Percentiles rank a stretch among this genome's conserved stretches.
Conservation (phyloP, 805 yeast species). For the Cephaloascus fragrans region DNA sequence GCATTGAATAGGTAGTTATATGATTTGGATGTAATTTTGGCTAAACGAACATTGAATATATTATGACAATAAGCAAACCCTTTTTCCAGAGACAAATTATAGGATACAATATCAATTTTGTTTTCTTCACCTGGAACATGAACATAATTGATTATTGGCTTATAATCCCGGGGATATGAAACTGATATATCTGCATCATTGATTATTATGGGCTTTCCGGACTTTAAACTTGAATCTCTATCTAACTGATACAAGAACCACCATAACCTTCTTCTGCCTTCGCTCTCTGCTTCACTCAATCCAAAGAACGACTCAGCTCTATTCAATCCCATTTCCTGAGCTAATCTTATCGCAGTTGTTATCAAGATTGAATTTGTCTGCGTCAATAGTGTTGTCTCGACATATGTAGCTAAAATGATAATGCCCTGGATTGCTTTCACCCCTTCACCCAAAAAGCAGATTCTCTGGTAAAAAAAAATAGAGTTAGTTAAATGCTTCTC, state of each 20-base stretch:
- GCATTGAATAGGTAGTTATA: conserved; percentile 17
- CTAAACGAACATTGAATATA: conserved; percentile 7
- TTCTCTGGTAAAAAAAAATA: conserved; percentile 13
- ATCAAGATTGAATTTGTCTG: conserved; percentile 32
- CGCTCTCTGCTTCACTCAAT: conserved; percentile 23
- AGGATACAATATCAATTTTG: background rate
- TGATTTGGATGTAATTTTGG: conserved; percentile 13
- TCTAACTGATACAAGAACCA: conserved; percentile 39
- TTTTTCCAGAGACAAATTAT: too few species aligned
- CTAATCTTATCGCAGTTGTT: conserved; percentile 40
- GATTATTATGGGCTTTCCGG: conserved; percentile 41
- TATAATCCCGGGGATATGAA: conserved; percentile 1
- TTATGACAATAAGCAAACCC: background rate
- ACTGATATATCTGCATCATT: conserved; percentile 27
- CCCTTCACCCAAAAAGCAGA: conserved; percentile 16
- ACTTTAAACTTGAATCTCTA: conserved; percentile 28
- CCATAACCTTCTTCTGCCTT: conserved; percentile 34
- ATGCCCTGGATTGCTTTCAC: conserved; percentile 12
- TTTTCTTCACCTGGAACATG: background rate
- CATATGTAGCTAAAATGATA: conserved; percentile 9
- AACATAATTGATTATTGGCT: too few species aligned
- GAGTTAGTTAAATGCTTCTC: background rate
- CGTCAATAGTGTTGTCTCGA: conserved; percentile 23
- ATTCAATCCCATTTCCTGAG: conserved; percentile 50
- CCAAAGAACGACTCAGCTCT: conserved; percentile 32